Conservation (phyloP, 129 eudicot genomes). For the Heracleum sosnowskyi region DNA sequence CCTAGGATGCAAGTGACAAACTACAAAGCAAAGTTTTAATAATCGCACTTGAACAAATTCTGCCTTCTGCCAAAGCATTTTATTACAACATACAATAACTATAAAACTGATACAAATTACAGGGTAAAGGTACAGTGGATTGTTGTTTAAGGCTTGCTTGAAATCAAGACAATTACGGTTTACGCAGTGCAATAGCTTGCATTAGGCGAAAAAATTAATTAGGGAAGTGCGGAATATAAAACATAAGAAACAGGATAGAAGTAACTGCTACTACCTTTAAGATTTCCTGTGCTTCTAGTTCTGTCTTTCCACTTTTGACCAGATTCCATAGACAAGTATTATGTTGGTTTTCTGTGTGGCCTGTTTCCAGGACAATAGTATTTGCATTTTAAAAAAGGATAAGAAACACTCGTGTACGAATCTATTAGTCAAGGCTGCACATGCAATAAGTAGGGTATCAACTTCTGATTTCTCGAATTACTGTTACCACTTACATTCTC, state of each 20-base stretch:
- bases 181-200: background rate
- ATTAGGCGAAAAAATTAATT: background rate
- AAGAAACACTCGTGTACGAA: background rate
- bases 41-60: background rate
- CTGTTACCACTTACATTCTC: constrained; percentile 47
- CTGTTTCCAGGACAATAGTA: constrained; percentile 17
- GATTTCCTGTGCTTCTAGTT: constrained; percentile 53
- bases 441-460: background rate
- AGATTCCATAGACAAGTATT: constrained; percentile 73
- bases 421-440: background rate
- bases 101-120: background rate
- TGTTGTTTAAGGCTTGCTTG: background rate
- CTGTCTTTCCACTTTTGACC: constrained; percentile 49
- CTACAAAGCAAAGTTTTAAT: background rate
- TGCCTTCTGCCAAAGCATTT: background rate
- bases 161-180: background rate
- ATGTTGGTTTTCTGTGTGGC: constrained; percentile 57
- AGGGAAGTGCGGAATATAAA: background rate
- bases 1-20: background rate
- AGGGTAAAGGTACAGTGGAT: background rate
- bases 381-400: background rate
- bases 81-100: background rate
- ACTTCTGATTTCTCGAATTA: background rate
- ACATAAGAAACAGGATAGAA: background rate
- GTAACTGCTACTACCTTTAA: constrained; percentile 39